A percentile compares a stretch with the other conserved stretches of the same genome.
These are phyloP conservation scores for Lithocarpus polystachyus DNA, from an alignment of 306 rosid genomes.

Conservation along the genomic window DNA sequence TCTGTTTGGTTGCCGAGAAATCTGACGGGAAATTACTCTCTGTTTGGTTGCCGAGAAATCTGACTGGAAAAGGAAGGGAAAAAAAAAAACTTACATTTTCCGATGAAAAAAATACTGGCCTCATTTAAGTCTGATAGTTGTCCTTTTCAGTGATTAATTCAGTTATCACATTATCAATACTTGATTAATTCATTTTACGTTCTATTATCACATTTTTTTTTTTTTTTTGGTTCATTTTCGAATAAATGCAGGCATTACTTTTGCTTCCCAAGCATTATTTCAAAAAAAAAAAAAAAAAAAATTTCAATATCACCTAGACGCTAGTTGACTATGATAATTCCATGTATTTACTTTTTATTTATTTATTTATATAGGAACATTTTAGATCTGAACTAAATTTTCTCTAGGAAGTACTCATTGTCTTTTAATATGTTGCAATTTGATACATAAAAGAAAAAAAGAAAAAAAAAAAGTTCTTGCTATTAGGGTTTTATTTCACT, in stretches of 20 bases:
- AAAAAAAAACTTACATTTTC: not conserved
- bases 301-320: no score
- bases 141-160: not conserved
- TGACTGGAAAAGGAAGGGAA: no score
- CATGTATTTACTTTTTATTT: no score
- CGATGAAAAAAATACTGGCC: not conserved
- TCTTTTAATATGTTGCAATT: not conserved
- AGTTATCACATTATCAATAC: not conserved
- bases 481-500: not conserved
- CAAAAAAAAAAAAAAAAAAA: no score
- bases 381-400: not conserved
- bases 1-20: not conserved
- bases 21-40: no score
- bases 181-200: not conserved
- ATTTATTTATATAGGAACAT: not conserved
- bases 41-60: not conserved
- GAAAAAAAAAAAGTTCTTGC: no score
- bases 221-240: no score
- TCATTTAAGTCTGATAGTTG: not conserved
- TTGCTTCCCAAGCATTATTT: no score
- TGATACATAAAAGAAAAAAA: not conserved
- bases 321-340: not conserved
- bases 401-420: not conserved
- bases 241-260: no score
- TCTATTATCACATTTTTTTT: not conserved